A percentile compares a stretch with the other conserved stretches of the same genome.
phyloP scores from a whole-genome alignment of 495 filamentous ascomycete species.

The Terfezia boudieri region DNA sequence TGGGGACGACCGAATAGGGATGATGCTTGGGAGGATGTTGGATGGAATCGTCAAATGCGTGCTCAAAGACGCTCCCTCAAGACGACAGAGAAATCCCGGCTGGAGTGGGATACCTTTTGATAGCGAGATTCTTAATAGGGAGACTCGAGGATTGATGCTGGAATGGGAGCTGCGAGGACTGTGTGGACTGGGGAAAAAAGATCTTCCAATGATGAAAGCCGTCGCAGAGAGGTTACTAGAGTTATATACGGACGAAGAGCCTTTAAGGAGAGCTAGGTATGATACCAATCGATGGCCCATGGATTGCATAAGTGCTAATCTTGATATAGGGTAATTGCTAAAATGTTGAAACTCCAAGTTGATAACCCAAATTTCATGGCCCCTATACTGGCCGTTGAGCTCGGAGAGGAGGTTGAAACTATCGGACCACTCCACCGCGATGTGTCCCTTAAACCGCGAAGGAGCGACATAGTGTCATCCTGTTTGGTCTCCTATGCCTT shows the following conservation, averaged over 20 bases:
- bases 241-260: conserved; percentile 13
- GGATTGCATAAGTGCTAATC: background rate
- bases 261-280: conserved; percentile 11
- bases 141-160: conserved; percentile 10
- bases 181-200: conserved; percentile 9
- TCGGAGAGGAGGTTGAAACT: conserved; percentile 15
- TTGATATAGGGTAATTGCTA: conserved; percentile 9
- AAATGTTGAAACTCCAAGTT: conserved; percentile 9
- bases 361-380: conserved; percentile 13
- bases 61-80: conserved; percentile 1
- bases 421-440: conserved; percentile 3
- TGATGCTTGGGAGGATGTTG: conserved; percentile 10
- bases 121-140: conserved; percentile 7
- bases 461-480: conserved; percentile 13
- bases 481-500: conserved; percentile 13
- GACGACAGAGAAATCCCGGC: conserved; percentile 4
- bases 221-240: conserved; percentile 15
- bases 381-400: conserved; percentile 4
- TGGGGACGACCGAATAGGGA: background rate
- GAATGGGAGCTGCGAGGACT: conserved; percentile 15
- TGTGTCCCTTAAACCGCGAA: conserved; percentile 3
- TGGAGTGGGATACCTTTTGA: conserved; percentile 13
- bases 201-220: conserved; percentile 9
- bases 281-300: background rate
- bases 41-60: conserved; percentile 15